Evolutionary conservation across 345 rosid species (phyloP).

Genomic region (sweet orange (Citrus sinensis)): DVS_A1.0 CM039169.1:2566001-2566500

Average conservation of each 20-base stretch:
- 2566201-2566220: conserved; percentile 69
- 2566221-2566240: not conserved
- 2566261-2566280: conserved; percentile 91
- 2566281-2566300: conserved; percentile 85
- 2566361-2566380: conserved; percentile 78
- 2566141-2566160: conserved; percentile 61
- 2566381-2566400: not conserved
- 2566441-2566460: not conserved
- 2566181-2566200: conserved; percentile 71
- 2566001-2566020: conserved; percentile 80
- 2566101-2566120: conserved; percentile 56
- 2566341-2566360: conserved; percentile 70
- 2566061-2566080: conserved; percentile 82
- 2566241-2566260: conserved; percentile 72
- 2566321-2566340: conserved; percentile 61
- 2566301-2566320: conserved; percentile 67
- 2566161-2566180: conserved; percentile 58
- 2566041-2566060: conserved; percentile 78
- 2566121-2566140: conserved; percentile 62
- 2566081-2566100: conserved; percentile 76
- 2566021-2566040: conserved; percentile 64
- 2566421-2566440: too few relatives aligned
- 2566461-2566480: not conserved
- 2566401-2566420: not conserved
- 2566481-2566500: too few relatives aligned